Base-by-base conservation (phyloP, 2,329 filamentous ascomycete genomes). In the Colletotrichum sp. region DNA sequence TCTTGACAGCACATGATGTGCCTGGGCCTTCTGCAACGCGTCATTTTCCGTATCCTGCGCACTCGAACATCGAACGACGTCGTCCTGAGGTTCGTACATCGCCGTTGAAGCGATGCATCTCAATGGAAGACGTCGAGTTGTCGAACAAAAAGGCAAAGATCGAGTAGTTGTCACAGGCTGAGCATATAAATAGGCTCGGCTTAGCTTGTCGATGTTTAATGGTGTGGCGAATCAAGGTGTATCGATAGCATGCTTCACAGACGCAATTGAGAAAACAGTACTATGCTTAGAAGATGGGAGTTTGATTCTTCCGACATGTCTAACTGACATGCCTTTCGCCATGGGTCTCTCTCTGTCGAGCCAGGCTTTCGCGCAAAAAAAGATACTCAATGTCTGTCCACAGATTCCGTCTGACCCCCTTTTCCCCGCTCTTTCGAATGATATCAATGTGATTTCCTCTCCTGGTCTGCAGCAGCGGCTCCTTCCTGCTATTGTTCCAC, bases 201-300 rank as follows among this genome's bases (percentile, higher is more conserved):
- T 48, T 48, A 48, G 38, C 18, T 48, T 48, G n/a, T 62, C 4
- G 55, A 18, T 28, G 21, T 30, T 26, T 16, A 8, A 58, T 18
- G 55, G 24, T 28, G 13, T 58, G 14, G 55, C 43, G n/a, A 21
- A 52, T 52, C 14, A 16, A 58, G 24, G 26, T 30, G 26, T 26
- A 58, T 30, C 13, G 30, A 64, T 26, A 56, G 38, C 64, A 36
- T 30, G 58, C 30, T 28, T 68, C 52, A 68, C 52, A 38, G n/a
- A 9, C 14, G 9, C n/a, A 16, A 24, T 36, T 18, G 26, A 16
- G 6, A 16, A 62, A 14, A 28, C 28, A 16, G 63, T 4, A 18
- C n/a, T 24, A n/a, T 75, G 63, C 63, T 73, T 75, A 69, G 63
- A 68, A 75, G 73, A 75, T 73, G 26, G 73, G 69, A 75, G 70